Base-by-base conservation (phyloP, 139 green algal genomes). In the Protoeuglena noctilucae region DNA sequence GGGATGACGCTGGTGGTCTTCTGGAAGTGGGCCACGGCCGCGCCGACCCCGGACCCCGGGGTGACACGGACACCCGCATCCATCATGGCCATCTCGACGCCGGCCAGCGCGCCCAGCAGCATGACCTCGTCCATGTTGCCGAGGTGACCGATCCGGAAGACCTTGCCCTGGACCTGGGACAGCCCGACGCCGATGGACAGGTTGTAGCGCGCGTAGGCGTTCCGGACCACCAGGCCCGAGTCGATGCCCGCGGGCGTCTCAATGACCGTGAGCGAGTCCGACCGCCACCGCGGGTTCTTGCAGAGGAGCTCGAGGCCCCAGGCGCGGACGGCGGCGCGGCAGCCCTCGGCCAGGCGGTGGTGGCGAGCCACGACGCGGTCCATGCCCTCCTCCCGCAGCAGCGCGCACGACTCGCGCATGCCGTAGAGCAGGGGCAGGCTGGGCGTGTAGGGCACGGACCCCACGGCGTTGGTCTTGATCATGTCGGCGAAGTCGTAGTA, bases 91-190 rank as follows among this genome's bases (percentile, higher is more conserved):
- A 97, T 95, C 69, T 97, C 89, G 1, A 75, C 72, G 12, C 88
- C 89, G 22, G 62, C 65, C 21, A 97, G 66, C 21, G 88, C 89
- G 17, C 62, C 64, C 27, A 71, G 60, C 53, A 95, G 65, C 80
- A 90, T 94, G 2, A 97, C 63, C 81, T 98, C 89, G 65, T 97
- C 92, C 73, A 93, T 93, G 73, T 95, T 93, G 53, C 89, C 89
- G 39, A 97, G 68, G 75, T 97, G 89, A 2, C 89, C 89, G 51
- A 97, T 96, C 40, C 87, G 68, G 71, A 95, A 94, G 31, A 96
- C 89, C 76, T 97, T 96, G 64, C 89, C 89, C 41, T 85, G 76
- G 14, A 93, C 69, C 56, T 76, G 48, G n/a, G 69, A 72, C 17
- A 97, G 78, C 6, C 89, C 89, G 12, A 98, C 77, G 47, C 89